phyloP scores from a whole-genome alignment of 2,329 filamentous ascomycete species.

The Fusarium xyrophilum region DNA sequence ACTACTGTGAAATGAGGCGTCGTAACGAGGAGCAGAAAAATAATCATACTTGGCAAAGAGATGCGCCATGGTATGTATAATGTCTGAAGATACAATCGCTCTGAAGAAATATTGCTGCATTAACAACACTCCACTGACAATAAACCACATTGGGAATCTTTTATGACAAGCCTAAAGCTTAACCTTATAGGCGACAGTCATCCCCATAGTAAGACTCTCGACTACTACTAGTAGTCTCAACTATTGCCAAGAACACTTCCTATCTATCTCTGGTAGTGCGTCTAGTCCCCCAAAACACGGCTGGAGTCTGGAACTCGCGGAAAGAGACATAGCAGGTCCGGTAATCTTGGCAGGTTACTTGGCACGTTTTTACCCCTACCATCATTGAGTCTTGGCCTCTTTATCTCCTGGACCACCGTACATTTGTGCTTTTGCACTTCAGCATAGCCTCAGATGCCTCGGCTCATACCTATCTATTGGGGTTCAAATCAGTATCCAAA shows the following conservation, averaged over 20 bases:
- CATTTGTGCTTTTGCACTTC: background rate
- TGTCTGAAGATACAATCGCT: too few relatives aligned
- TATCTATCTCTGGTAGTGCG: rapidly evolving
- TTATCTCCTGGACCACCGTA: background rate
- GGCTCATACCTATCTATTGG: background rate
- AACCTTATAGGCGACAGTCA: too few relatives aligned
- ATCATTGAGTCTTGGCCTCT: background rate
- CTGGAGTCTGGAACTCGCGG: background rate
- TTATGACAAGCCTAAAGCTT: too few relatives aligned
- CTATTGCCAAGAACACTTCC: background rate
- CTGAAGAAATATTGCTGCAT: too few relatives aligned
- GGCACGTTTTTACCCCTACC: background rate
- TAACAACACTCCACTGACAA: too few relatives aligned
- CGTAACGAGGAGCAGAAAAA: too few relatives aligned
- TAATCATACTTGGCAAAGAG: too few relatives aligned
- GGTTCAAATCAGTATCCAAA: background rate
- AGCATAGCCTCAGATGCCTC: background rate
- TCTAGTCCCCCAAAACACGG: background rate
- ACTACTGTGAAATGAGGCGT: too few relatives aligned
- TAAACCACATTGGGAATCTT: too few relatives aligned
- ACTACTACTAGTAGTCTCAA: too few relatives aligned
- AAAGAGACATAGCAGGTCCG: background rate
- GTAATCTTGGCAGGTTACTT: background rate
- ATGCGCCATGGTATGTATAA: too few relatives aligned
- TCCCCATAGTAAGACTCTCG: too few relatives aligned